Evolutionary conservation across 495 filamentous ascomycete species (phyloP), one percentile per base, ranked within the genome.

Genomic region (Annulohypoxylon stygium): DNA sequence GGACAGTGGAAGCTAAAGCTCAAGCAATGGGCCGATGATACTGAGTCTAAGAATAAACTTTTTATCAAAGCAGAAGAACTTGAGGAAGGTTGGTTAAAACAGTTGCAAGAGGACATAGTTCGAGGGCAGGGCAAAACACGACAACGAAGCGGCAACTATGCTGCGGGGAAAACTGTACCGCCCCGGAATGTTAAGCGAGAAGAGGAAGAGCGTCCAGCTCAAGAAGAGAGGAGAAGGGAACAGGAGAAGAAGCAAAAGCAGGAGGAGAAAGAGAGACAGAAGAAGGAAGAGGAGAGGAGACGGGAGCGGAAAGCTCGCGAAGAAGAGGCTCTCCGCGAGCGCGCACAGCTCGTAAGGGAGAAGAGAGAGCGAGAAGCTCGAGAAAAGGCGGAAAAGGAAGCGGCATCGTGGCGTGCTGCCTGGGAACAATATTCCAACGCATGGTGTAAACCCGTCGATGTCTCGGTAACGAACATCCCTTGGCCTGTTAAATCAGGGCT

Each of bases 401-500:
- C 39, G 36, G 63, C 30, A 58, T 30, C 41, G 41, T 71, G 68
- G 68, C 45, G 16, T 4, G 18, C 51, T 18, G 6, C 45, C 10
- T 65, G 68, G 68, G 18, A 61, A 16, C 54, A 45, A 6, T 71
- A 71, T 61, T 54, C 34, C 45, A 39, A 55, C 11, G 54, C 43
- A 54, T 65, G 63, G 57, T 25, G 57, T 12, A 59, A 33, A 8
- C 30, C 23, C 10, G 12, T 1, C 0, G 12, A 63, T 9, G 30
- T 37, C 11, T 39, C 61, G 20, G 33, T 11, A 60, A 14, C 3
- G 39, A 57, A 26, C 10, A 71, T 67, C n/a, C 33, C 58, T 7
- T 72, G 64, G 64, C 69, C 64, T 2, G 63, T 67, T 12, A 63
- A 62, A 16, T 72, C 63, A 14, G 69, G 69, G 7, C 51, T 51